Conservation (phyloP, 495 filamentous ascomycete genomes). For the Penicillium bialowiezense region DNA sequence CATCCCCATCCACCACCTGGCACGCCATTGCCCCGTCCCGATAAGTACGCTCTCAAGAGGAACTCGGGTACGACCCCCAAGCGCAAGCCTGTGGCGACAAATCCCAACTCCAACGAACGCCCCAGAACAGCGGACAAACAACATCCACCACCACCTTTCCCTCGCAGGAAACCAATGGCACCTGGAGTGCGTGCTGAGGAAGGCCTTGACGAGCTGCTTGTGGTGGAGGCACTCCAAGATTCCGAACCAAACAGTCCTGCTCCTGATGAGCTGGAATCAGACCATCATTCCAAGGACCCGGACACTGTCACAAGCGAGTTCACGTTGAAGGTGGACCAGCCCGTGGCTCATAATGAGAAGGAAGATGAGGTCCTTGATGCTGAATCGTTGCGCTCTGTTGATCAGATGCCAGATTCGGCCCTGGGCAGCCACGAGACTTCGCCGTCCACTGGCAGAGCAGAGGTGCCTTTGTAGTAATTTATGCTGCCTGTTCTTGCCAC, state of each 20-base stretch:
- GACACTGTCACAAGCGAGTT: constrained; percentile 8
- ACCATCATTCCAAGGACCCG: constrained; percentile 1
- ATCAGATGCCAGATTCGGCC: constrained; percentile 8
- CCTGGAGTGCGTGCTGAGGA: constrained; percentile 13
- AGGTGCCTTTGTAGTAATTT: constrained; percentile 8
- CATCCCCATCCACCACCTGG: constrained; percentile 49
- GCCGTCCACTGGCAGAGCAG: neutral
- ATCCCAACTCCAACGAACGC: constrained; percentile 30
- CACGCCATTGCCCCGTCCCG: constrained; percentile 71
- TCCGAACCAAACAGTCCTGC: constrained; percentile 50
- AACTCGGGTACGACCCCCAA: constrained; percentile 58
- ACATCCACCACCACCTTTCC: constrained; percentile 26
- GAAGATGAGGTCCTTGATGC: constrained; percentile 5
- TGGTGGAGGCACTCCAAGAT: constrained; percentile 51
- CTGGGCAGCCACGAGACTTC: constrained; percentile 2
- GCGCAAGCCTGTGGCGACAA: constrained; percentile 53
- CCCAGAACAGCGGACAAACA: constrained; percentile 22
- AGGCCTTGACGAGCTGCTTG: constrained; percentile 41
- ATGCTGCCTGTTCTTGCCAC: neutral
- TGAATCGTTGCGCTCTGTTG: constrained; percentile 5
- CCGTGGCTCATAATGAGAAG: neutral
- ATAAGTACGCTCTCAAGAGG: constrained; percentile 58
- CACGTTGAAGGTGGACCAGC: constrained; percentile 3
- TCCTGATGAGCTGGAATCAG: constrained; percentile 24
- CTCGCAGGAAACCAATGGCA: constrained; percentile 36